Percentiles rank a stretch among this genome's conserved stretches.
Conservation (phyloP, 2,329 filamentous ascomycete genomes). For the Penicillium sp. region DNA sequence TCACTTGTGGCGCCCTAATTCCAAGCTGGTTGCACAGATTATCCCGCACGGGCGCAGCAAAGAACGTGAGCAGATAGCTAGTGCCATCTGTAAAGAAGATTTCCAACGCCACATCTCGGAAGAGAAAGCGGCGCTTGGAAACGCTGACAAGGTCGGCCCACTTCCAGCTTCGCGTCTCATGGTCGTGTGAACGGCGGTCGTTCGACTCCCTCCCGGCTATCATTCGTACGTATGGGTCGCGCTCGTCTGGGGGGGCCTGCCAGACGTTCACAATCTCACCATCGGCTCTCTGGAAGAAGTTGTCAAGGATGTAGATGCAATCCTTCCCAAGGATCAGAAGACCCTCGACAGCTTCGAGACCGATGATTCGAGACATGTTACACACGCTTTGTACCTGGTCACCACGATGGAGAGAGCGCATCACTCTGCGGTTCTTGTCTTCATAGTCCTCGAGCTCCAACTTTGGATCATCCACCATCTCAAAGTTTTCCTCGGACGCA, state of each 20-base stretch:
- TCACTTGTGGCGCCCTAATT: slow-evolving; percentile 73
- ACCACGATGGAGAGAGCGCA: slow-evolving; percentile 83
- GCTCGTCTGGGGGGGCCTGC: slow-evolving; percentile 86
- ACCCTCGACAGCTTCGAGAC: slow-evolving; percentile 87
- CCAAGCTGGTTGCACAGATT: slow-evolving; percentile 72
- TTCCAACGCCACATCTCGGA: slow-evolving; percentile 93
- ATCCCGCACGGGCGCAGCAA: slow-evolving; percentile 67
- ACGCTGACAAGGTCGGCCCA: slow-evolving; percentile 94
- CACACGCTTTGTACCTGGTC: slow-evolving; percentile 91
- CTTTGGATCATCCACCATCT: slow-evolving; percentile 89
- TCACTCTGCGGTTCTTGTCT: slow-evolving; percentile 96
- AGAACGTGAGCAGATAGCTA: slow-evolving; percentile 85
- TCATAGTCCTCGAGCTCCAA: slow-evolving; percentile 81
- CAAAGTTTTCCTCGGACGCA: slow-evolving; percentile 68
- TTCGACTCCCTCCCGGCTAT: slow-evolving; percentile 71
- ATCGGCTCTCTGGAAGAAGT: slow-evolving; percentile 89
- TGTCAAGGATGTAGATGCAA: slow-evolving; percentile 88
- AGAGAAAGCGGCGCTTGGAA: slow-evolving; percentile 90
- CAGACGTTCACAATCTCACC: slow-evolving; percentile 96
- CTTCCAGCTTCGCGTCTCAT: slow-evolving; percentile 83
- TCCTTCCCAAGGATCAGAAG: slow-evolving; percentile 90
- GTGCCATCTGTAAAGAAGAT: slow-evolving; percentile 95
- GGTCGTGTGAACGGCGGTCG: slow-evolving; percentile 57
- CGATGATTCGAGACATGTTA: slow-evolving; percentile 91
- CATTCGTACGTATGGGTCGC: slow-evolving; percentile 91